Evolutionary conservation across 345 rosid genomes (phyloP), one percentile per base, ranked within the genome.

Genomic region (Litchi chinensis): DNA sequence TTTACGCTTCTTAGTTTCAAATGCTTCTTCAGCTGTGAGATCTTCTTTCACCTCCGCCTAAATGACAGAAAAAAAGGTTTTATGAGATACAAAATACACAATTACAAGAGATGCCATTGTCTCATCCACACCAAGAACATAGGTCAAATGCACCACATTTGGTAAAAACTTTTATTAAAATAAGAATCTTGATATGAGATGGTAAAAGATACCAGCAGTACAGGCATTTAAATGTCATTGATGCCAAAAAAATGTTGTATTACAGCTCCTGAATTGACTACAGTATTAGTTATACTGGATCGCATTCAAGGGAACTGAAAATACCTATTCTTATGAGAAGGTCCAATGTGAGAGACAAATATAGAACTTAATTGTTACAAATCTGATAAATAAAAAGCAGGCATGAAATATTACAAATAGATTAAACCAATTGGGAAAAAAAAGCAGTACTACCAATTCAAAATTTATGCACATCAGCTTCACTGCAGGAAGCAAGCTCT

Each of bases 41-140:
- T 96, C 98, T 81, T 93, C 87, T 86, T 91, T 88, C 82, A 96
- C 93, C 85, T 94, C 94, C n/a, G 93, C 98, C 99, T 96, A 84
- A 75, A 83, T 11, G 76, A 79, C 70, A 44, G 76, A 32, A 11
- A 24, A 21, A 50, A 43, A 64, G 68, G 68, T 22, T 46, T 21
- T 40, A 71, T 28, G 50, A 46, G 71, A 57, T 54, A 41, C 22
- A 65, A 13, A 56, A 26, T 70, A 79, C 64, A 9, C 6, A 70
- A 18, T 28, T 0, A 64, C 11, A 3, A 72, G 19, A 77, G 28
- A 40, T 5, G 60, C 6, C 40, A 50, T 12, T 19, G 44, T 60
- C 50, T 59, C 9, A 60, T 73, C 40, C 54, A 5, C 40, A 15
- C 52, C 28, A 40, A 3, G 56, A 41, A 41, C 50, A 2, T 15